Base-by-base conservation (phyloP, 305 asterid genomes). In the Fraxinus floribunda region DNA sequence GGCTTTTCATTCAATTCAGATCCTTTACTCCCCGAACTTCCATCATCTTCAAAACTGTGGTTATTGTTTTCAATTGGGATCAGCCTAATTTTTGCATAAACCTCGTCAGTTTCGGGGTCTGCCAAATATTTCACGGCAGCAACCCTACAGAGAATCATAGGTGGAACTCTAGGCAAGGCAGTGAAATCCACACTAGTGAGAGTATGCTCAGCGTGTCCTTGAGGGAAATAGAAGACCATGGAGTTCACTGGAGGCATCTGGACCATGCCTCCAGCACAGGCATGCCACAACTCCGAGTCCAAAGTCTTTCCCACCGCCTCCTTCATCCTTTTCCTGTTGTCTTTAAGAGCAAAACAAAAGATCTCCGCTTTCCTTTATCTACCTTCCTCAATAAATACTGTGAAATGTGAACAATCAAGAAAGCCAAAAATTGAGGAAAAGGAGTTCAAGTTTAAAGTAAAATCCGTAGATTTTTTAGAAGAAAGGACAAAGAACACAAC, bases 131-230 rank as follows among this genome's bases (percentile, higher is more conserved):
- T 92, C 80, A 95, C 93, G 36, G 89, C 88, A 82, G 80, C 89
- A 44, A 92, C 98, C 44, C 95, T 87, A 83, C 98, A 95, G 84
- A 90, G 93, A 70, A 93, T 85, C 89, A 92, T 52, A 15, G 97
- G 90, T 16, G 95, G 95, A 71, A 91, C 79, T 74, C 89, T 90
- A 6, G 93, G 92, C 86, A 92, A 73, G 34, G 85, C 88, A 13
- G 93, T 91, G 83, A 93, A 95, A 92, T 95, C 98, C 20, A 93
- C 97, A 11, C 83, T 46, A 3, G 84, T 44, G 30, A 93, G 93
- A 0, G 98, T 88, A 83, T 95, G 98, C 82, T 93, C 98, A 22
- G 89, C 90, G 46, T 89, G 92, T 32, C 98, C 98, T 83, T 94
- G 98, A 0, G 98, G 97, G 88, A 95, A 95, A 87, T 93, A 57